A percentile compares a stretch with the other conserved stretches of the same genome.
These are phyloP conservation scores for Dactylellina cionopaga DNA, from an alignment of 2,329 filamentous ascomycete genomes.

Conservation along the genomic window DNA sequence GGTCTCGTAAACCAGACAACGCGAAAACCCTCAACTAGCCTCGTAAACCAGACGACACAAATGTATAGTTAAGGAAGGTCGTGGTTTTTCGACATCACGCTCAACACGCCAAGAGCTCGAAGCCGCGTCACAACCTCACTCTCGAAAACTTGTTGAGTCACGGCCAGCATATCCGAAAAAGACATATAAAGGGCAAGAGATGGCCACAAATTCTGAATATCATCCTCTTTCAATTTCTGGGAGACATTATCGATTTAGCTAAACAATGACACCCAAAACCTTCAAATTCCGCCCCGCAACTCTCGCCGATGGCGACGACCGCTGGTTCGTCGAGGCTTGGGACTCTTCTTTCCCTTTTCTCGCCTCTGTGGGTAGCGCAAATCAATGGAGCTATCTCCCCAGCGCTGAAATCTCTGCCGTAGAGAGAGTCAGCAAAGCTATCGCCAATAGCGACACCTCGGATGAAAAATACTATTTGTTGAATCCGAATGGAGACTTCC, in stretches of 20 bases:
- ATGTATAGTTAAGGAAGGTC: too few species aligned
- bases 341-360: conserved; percentile 31
- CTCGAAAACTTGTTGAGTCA: too few species aligned
- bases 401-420: conserved; percentile 8
- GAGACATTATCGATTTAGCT: background rate
- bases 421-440: conserved; percentile 3
- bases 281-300: conserved; percentile 33
- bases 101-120: background rate
- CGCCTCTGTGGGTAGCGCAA: conserved; percentile 14
- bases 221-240: background rate
- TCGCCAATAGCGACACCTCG: conserved; percentile 5
- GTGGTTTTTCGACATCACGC: too few species aligned
- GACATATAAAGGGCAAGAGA: too few species aligned
- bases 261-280: conserved; percentile 3
- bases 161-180: too few species aligned
- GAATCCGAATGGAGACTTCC: background rate
- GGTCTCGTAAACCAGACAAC: background rate
- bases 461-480: conserved; percentile 1
- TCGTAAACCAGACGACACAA: too few species aligned
- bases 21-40: background rate
- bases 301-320: conserved; percentile 12
- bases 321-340: conserved; percentile 35
- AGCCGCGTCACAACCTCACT: too few species aligned
- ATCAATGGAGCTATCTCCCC: conserved; percentile 21
- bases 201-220: too few species aligned